Base-by-base conservation (phyloP, 768 basidiomycete genomes). In the Trametopsis cervina region DNA sequence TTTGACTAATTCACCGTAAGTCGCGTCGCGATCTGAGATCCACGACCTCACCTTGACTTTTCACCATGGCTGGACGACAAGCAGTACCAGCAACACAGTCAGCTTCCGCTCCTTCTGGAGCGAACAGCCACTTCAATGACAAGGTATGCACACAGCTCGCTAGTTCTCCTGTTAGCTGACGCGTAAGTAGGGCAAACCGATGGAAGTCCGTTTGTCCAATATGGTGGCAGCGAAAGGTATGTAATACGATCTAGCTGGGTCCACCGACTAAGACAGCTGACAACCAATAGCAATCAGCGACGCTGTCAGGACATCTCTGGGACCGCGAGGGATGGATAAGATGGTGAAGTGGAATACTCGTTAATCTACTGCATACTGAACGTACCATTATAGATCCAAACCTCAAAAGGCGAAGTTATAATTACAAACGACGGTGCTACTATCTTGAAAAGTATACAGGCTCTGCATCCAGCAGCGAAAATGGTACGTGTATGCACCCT, bases 371-470 rank as follows among this genome's bases (percentile, higher is more conserved):
- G 26, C 42, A 46, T 47, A 15, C 22, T 27, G 24, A 9, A 24
- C 38, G 11, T 5, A 18, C 4, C 17, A 10, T 10, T 40, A 12
- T 21, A 96, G 95, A 97, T 97, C 62, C 91, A 93, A 80, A 96
- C 93, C 4, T 70, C 89, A 6, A 91, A 92, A 66, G 94, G 94
- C 52, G 95, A 99, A 65, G 91, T 95, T 15, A 87, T 98, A 58
- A 89, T 99, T 57, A 98, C 96, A 7, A 99, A 99, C 65, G 96
- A 99, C 68, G 96, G 96, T 17, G 96, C 96, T 5, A 99, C 96
- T 10, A 99, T 99, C 56, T 71, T 99, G 47, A 90, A 91, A 63
- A 92, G 83, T 55, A 89, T 97, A 57, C 92, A 95, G 58, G 96
- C 95, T 17, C 68, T 98, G 43, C 96, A 99, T 67, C 96, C 96